Base-by-base conservation (phyloP, 192 early-diverging fungal species). In the Cladochytrium replicatum region DNA sequence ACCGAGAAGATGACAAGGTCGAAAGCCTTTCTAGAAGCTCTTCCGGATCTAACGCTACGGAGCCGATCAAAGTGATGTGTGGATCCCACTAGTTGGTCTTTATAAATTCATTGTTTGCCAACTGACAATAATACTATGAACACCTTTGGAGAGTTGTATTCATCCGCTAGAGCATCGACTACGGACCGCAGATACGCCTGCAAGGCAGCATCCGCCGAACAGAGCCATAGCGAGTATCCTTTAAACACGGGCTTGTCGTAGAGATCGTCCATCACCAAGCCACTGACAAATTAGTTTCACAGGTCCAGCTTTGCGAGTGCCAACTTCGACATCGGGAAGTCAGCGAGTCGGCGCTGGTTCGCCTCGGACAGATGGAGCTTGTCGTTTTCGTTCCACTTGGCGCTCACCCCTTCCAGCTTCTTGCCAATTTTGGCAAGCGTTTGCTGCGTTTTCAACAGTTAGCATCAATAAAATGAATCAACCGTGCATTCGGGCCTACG, bases 391-490 rank as follows among this genome's bases (percentile, higher is more conserved):
- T 71, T 75, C 73, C 44, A 37, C 29, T 63, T 25, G 2, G 50
- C 38, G 22, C 64, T 74, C 6, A 79, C 75, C 2, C 52, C 44
- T 41, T 77, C 77, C 11, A 79, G 54, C 39, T 79, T 79, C 29
- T 66, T 60, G 29, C 66, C 38, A 56, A 79, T 79, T 46, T 71
- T 75, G 8, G 59, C 43, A 9, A 79, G 51, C 2, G 77, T 79
- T 57, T 79, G 69, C 75, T 77, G 13, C 15, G 8, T 43, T 22
- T 41, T 3, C 15, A 19, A 15, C 6, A 46, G 32, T 21, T 28
- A 28, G 38, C 21, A 37, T 7, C 45, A 13, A 52, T 41, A 22
- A 9, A 23, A 52, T 43, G 37, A 11, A 13, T 23, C 23, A 52
- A n/a, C n/a, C n/a, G 32, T 48, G 6, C 11, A 45, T 54, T 22